Evolutionary conservation across 2,329 filamentous ascomycete species (phyloP).

Genomic region (Podosphaera fusca): DNA sequence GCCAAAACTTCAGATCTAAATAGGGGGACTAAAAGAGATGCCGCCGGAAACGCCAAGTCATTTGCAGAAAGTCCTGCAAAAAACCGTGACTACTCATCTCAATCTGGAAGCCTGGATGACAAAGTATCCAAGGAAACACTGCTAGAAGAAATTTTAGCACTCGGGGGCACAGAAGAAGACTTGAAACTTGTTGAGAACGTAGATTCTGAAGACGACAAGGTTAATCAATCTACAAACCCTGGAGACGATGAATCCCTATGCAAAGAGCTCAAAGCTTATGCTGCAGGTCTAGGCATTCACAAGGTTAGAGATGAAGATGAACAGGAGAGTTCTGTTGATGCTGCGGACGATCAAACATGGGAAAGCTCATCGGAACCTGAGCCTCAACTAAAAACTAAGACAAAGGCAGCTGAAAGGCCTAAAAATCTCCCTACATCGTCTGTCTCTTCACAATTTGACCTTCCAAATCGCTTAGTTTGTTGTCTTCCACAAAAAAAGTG

Average conservation of each 20-base stretch:
- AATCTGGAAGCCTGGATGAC: constrained; percentile 2
- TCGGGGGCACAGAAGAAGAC: constrained; percentile 43
- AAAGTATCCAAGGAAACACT: constrained; percentile 18
- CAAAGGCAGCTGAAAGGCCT: not conserved
- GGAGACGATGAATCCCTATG: constrained; percentile 23
- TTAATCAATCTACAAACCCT: constrained; percentile 5
- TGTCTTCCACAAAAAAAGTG: constrained; percentile 2
- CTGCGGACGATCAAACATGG: constrained; percentile 16
- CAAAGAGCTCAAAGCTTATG: constrained; percentile 29
- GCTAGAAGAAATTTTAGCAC: constrained; percentile 37
- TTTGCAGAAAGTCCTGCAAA: constrained; percentile 3
- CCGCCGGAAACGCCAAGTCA: constrained; percentile 14
- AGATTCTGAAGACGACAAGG: constrained; percentile 22
- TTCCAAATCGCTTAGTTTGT: constrained; percentile 16
- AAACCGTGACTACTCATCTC: constrained; percentile 5
- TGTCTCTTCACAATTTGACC: constrained; percentile 1
- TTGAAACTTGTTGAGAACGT: constrained; percentile 34
- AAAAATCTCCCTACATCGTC: not conserved
- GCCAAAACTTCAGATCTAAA: not conserved
- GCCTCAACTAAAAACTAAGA: too few species aligned
- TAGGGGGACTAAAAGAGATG: constrained; percentile 17
- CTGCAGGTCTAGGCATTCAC: constrained; percentile 26
- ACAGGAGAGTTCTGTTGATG: constrained; percentile 16
- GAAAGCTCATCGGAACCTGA: constrained; percentile 6
- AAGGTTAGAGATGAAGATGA: constrained; percentile 17